Conservation (phyloP, 2,329 filamentous ascomycete genomes). For the Fusarium hainanense region DNA sequence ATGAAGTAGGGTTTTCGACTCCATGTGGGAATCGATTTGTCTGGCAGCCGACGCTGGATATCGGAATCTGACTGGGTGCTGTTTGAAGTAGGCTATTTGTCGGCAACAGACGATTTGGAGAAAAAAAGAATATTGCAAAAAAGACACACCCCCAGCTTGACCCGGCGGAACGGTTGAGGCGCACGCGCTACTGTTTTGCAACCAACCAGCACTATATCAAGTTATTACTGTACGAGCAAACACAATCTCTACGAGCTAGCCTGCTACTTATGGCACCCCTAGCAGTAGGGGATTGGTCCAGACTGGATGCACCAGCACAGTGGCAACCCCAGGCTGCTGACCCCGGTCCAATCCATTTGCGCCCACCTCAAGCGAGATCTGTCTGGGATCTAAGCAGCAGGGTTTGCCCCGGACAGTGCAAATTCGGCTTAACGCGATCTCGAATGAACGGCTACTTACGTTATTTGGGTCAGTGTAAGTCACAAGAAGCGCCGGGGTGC, state of each 20-base stretch:
- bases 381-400: conserved; percentile 37
- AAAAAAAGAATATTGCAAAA: neutral
- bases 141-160: conserved; percentile 14
- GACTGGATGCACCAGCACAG: conserved; percentile 33
- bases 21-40: neutral
- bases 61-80: neutral
- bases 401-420: conserved; percentile 40
- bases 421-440: conserved; percentile 41
- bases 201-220: conserved; percentile 18
- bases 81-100: neutral
- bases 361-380: conserved; percentile 34
- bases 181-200: conserved; percentile 13
- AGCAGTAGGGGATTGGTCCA: conserved; percentile 19
- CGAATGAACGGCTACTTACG: conserved; percentile 23
- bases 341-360: conserved; percentile 20
- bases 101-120: conserved; percentile 18
- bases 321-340: conserved; percentile 30
- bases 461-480: conserved; percentile 32
- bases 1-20: neutral
- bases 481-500: conserved; percentile 13
- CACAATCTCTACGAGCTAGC: conserved; percentile 24
- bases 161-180: conserved; percentile 33
- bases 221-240: conserved; percentile 21
- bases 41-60: neutral
- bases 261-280: conserved; percentile 5